phyloP scores from a whole-genome alignment of 805 yeast species.

The Pichia exigua region DNA sequence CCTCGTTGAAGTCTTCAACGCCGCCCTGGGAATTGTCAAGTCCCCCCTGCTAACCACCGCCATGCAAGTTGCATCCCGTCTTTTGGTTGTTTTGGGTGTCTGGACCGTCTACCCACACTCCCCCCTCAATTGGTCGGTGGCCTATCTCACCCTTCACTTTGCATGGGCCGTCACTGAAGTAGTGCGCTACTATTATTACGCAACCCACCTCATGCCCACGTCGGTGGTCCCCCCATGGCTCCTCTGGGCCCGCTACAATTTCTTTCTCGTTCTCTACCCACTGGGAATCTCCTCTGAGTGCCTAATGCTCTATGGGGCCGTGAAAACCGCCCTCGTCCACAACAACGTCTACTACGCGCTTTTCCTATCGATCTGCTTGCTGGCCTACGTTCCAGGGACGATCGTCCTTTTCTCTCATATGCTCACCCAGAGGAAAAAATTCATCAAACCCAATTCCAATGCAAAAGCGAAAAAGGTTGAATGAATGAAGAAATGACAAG shows the following conservation, averaged over 20 bases:
- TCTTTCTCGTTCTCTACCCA: conserved; percentile 81
- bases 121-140: conserved; percentile 51
- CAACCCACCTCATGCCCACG: conserved; percentile 42
- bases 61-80: conserved; percentile 81
- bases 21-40: conserved; percentile 71
- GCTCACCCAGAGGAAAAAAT: conserved; percentile 82
- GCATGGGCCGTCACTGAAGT: conserved; percentile 97
- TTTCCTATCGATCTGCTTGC: conserved; percentile 47
- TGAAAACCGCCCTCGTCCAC: conserved; percentile 41
- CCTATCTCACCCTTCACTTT: conserved; percentile 57
- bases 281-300: conserved; percentile 87
- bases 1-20: conserved; percentile 69
- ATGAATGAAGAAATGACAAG: background rate
- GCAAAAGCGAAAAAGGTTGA: background rate
- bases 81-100: conserved; percentile 76
- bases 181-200: conserved; percentile 83
- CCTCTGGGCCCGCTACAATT: conserved; percentile 71
- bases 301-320: conserved; percentile 57
- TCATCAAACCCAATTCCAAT: background rate
- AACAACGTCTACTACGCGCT: conserved; percentile 46
- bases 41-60: conserved; percentile 79
- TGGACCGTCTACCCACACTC: conserved; percentile 67
- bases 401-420: conserved; percentile 79
- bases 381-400: conserved; percentile 79
- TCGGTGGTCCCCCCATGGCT: conserved; percentile 48